Evolutionary conservation across 2,329 filamentous ascomycete species (phyloP).

Genomic region (Whalleya microplaca): DNA sequence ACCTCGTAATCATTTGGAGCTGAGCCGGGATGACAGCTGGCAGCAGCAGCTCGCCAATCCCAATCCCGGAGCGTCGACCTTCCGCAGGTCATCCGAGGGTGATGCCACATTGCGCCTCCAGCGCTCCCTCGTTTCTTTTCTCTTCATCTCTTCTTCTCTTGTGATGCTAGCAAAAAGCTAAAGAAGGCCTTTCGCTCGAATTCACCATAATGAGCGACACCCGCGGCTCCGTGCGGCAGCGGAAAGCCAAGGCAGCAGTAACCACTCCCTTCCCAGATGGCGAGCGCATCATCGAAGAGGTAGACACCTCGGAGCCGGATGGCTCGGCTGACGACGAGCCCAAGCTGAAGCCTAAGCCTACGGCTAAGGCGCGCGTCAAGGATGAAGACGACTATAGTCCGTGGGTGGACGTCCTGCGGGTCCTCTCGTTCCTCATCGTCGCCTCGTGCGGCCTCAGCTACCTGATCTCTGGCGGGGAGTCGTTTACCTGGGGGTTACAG

Average conservation of each 20-base stretch:
- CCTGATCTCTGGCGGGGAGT: conserved; percentile 72
- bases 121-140: neutral
- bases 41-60: neutral
- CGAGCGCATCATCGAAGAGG: conserved; percentile 19
- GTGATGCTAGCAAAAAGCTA: neutral
- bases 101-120: neutral
- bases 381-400: conserved; percentile 64
- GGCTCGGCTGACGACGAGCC: conserved; percentile 9
- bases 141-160: neutral
- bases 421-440: conserved; percentile 68
- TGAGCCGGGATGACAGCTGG: neutral
- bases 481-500: conserved; percentile 67
- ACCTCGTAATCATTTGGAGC: too few relatives aligned
- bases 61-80: neutral
- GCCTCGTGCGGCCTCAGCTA: conserved; percentile 75
- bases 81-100: neutral
- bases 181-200: neutral
- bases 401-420: conserved; percentile 69
- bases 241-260: conserved; percentile 41
- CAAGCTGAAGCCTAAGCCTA: conserved; percentile 33
- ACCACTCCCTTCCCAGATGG: conserved; percentile 26
- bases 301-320: conserved; percentile 17
- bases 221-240: conserved; percentile 45
- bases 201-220: conserved; percentile 24
- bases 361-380: conserved; percentile 46